Base-by-base conservation (phyloP, 345 rosid species). In the Lepidium africanum region DNA sequence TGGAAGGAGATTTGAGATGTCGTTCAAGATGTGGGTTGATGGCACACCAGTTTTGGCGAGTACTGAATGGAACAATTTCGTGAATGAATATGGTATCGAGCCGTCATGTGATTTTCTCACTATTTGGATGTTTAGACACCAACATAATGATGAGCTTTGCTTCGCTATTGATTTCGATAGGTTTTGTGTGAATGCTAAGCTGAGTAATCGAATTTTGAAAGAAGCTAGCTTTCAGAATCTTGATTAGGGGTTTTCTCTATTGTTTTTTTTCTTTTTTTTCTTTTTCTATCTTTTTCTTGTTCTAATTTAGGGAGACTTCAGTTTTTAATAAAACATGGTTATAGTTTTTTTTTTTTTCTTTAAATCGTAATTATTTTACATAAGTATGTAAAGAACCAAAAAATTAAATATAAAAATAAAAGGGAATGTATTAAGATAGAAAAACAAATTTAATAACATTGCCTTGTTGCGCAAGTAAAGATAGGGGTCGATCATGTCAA, bases 91-190 rank as follows among this genome's bases (percentile, higher is more conserved):
- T 37, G 11, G 9, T 4, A 47, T 68, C 38, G 15, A 1, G 4
- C 3, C n/a, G 15, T 25, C 46, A 36, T 58, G 19, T 6, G 48
- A 48, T 23, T 69, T 69, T 57, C 23, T 68, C 33, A 68, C 47
- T 14, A 5, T 56, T 23, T 58, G 73, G 73, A 58, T 69, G 65
- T 58, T 57, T 58, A 58, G 0, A 30, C 73, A 69, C 14, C 25
- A 5, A 47, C 9, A 0, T 7, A 37, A 40, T 58, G 3, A 4
- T 10, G 2, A 47, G 49, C 21, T 57, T 58, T 69, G 65, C 58
- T 69, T 69, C 2, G 73, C 57, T 38, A 48, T 69, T 36, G n/a
- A 46, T 9, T 4, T 1, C 52, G n/a, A 9, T 15, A 12, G 45
- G 36, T 14, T 32, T 55, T 4, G 6, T 13, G 1, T 32, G 3